phyloP scores from a whole-genome alignment of 2,329 filamentous ascomycete species.

The Thyridium curvatum region DNA sequence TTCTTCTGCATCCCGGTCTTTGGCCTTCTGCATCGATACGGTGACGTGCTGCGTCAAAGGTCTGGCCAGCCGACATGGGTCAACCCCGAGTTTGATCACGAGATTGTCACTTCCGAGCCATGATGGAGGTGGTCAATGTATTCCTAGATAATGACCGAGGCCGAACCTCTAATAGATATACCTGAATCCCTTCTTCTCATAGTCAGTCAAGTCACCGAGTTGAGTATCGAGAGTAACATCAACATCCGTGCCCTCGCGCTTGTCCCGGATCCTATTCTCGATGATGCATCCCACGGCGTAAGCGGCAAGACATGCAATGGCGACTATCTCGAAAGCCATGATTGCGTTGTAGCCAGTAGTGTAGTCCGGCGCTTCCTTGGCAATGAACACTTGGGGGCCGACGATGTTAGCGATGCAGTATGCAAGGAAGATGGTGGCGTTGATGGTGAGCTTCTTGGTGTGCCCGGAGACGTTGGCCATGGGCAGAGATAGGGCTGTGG shows the following conservation, averaged over 20 bases:
- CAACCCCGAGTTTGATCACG: conserved; percentile 31
- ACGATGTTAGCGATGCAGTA: conserved; percentile 43
- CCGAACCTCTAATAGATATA: not conserved
- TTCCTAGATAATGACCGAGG: no score
- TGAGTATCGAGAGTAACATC: conserved; percentile 17
- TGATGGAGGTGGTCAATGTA: no score
- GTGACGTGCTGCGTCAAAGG: conserved; percentile 25
- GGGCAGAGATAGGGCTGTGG: conserved; percentile 1
- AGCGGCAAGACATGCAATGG: conserved; percentile 9
- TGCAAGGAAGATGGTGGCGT: conserved; percentile 3
- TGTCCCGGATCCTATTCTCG: conserved; percentile 32
- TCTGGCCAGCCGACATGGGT: conserved; percentile 34
- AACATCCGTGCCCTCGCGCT: conserved; percentile 8
- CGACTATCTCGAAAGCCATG: conserved; percentile 28
- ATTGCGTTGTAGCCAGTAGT: conserved; percentile 48
- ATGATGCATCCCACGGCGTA: conserved; percentile 34
- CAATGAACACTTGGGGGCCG: conserved; percentile 49
- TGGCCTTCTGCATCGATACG: conserved; percentile 30
- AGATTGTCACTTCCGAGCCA: conserved; percentile 1
- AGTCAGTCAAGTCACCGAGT: conserved; percentile 22
- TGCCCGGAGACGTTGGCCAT: conserved; percentile 6
- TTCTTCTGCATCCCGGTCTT: conserved; percentile 30
- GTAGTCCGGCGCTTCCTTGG: conserved; percentile 43
- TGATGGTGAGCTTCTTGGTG: conserved; percentile 6
- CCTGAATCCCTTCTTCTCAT: conserved; percentile 20